A percentile compares a stretch with the other conserved stretches of the same genome.
phyloP scores from a whole-genome alignment of 306 rosid species.

The Hylodesmum podocarpum region DNA sequence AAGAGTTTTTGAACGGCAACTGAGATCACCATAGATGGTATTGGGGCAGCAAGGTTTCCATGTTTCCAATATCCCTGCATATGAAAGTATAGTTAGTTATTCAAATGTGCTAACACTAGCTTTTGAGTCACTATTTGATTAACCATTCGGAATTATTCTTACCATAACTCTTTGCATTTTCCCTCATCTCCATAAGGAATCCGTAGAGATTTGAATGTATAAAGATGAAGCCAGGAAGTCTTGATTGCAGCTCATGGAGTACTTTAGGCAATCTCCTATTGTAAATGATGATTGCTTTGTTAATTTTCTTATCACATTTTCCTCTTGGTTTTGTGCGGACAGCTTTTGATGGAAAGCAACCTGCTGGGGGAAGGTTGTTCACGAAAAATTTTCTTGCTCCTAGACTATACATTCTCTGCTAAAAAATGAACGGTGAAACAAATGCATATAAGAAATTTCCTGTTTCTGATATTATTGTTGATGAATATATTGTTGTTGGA shows the following conservation, averaged over 20 bases:
- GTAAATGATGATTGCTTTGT: slow-evolving; percentile 18
- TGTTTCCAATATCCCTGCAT: slow-evolving; percentile 40
- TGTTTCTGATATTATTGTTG: not conserved
- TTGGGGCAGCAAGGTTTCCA: slow-evolving; percentile 45
- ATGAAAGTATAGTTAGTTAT: not conserved
- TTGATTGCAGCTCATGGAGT: slow-evolving; percentile 23
- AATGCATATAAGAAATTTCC: not conserved
- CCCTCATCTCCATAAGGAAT: slow-evolving; percentile 14
- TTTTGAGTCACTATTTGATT: not conserved
- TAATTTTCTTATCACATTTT: slow-evolving; percentile 25
- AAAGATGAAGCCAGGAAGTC: slow-evolving; percentile 32
- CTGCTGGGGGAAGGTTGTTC: slow-evolving; percentile 39
- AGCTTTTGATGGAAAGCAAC: slow-evolving; percentile 37
- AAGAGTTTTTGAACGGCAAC: not conserved
- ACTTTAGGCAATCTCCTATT: slow-evolving; percentile 10
- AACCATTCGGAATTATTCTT: not conserved
- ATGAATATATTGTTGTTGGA: not conserved
- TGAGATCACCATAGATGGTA: slow-evolving; percentile 21
- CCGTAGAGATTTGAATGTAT: slow-evolving; percentile 29
- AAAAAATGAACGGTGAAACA: not conserved
- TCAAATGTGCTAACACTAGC: not conserved
- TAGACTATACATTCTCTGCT: slow-evolving; percentile 33
- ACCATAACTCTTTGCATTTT: slow-evolving; percentile 33
- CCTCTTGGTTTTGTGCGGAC: slow-evolving; percentile 18
- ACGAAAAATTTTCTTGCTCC: slow-evolving; percentile 46